Conservation (phyloP, 2,329 filamentous ascomycete genomes). For the Pseudocercospora pini-densiflorae region DNA sequence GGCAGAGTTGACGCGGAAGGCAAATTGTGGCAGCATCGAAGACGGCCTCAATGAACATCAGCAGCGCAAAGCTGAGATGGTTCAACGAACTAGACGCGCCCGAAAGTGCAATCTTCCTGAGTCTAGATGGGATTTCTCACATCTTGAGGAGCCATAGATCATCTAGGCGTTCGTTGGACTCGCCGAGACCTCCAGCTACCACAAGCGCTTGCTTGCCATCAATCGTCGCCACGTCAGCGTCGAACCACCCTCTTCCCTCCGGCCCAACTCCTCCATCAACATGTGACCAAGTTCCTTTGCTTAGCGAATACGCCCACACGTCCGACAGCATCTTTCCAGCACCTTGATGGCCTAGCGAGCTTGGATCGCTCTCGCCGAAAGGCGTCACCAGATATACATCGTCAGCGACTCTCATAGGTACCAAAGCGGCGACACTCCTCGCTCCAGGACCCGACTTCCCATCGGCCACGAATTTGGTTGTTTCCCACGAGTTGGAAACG, state of each 20-base stretch:
- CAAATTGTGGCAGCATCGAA: too few species aligned
- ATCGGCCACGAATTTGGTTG: slow-evolving; percentile 46
- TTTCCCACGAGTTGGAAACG: slow-evolving; percentile 47
- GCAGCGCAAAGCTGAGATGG: too few species aligned
- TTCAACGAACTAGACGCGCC: too few species aligned
- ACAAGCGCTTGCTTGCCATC: slow-evolving; percentile 45
- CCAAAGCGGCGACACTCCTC: slow-evolving; percentile 55
- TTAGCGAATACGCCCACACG: slow-evolving; percentile 54
- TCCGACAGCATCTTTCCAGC: slow-evolving; percentile 62
- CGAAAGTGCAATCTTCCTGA: not conserved
- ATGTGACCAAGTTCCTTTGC: slow-evolving; percentile 41
- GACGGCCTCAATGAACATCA: too few species aligned
- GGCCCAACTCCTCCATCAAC: slow-evolving; percentile 41
- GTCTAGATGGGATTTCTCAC: not conserved
- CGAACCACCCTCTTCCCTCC: slow-evolving; percentile 58
- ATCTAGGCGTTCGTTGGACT: slow-evolving; percentile 56
- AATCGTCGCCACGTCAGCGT: slow-evolving; percentile 49
- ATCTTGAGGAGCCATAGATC: slow-evolving; percentile 54
- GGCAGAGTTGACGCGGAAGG: too few species aligned
- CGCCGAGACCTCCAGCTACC: slow-evolving; percentile 57
- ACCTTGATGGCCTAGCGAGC: slow-evolving; percentile 57
- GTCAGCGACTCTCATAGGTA: slow-evolving; percentile 46
- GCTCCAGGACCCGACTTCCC: slow-evolving; percentile 52
- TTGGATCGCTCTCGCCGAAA: slow-evolving; percentile 61
- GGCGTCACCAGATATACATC: slow-evolving; percentile 52